A percentile compares a stretch with the other conserved stretches of the same genome.
These are phyloP conservation scores for Fusarium penzigii DNA, from an alignment of 2,329 filamentous ascomycete species.

Conservation along the genomic window DNA sequence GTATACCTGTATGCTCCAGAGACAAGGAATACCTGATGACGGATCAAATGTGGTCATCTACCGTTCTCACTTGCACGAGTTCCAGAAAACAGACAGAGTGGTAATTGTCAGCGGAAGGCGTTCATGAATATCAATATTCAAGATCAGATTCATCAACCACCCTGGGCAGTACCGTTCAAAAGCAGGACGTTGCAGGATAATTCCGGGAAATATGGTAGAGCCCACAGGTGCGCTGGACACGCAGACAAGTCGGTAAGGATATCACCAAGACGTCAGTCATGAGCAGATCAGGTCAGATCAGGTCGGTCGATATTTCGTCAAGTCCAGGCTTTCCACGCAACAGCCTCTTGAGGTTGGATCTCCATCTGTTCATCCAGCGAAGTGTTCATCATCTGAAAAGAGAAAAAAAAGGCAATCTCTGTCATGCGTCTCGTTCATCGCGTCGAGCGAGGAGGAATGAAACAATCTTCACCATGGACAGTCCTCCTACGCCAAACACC, in stretches of 20 bases:
- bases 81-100: background rate
- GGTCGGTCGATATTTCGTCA: background rate
- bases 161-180: background rate
- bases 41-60: background rate
- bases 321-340: background rate
- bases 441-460: constrained; percentile 13
- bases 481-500: constrained; percentile 17
- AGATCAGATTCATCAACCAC: background rate
- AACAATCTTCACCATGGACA: constrained; percentile 23
- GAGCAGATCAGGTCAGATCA: constrained; percentile 16
- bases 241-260: constrained; percentile 23
- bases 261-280: constrained; percentile 32
- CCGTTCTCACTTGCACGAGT: background rate
- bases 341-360: background rate
- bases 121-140: background rate
- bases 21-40: background rate
- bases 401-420: background rate
- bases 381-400: background rate
- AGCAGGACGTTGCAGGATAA: constrained; percentile 13
- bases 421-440: constrained; percentile 1
- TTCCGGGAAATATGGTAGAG: constrained; percentile 27
- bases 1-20: background rate
- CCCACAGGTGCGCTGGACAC: constrained; percentile 26
- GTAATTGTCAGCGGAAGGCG: no score
- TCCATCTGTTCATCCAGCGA: background rate